Evolutionary conservation across 495 filamentous ascomycete genomes (phyloP).

Genomic region (Penicillium coffeae): DNA sequence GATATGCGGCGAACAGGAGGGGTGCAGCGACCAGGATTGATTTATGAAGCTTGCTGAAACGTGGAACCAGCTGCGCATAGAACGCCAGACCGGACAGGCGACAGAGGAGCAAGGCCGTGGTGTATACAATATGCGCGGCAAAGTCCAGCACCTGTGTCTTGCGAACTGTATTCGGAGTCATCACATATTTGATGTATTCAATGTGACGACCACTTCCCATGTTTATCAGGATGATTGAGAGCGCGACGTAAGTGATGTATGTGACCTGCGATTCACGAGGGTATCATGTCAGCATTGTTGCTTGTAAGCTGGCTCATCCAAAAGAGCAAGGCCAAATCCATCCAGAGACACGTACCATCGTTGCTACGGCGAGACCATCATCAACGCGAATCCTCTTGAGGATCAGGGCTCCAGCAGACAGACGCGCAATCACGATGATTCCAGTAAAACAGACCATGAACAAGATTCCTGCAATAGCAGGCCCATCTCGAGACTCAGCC

Average conservation of each 20-base stretch:
- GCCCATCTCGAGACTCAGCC: constrained; percentile 33
- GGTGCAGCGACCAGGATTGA: constrained; percentile 30
- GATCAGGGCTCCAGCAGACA: constrained; percentile 32
- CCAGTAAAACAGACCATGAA: constrained; percentile 33
- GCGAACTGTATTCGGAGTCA: constrained; percentile 29
- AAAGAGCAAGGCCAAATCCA: background rate
- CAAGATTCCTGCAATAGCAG: constrained; percentile 38
- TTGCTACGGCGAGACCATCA: constrained; percentile 33
- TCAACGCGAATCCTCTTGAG: constrained; percentile 33
- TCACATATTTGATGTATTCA: constrained; percentile 45
- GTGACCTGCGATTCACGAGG: constrained; percentile 12
- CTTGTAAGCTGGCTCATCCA: background rate
- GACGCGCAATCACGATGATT: constrained; percentile 25
- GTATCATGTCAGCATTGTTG: background rate
- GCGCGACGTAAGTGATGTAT: constrained; percentile 34
- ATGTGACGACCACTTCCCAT: constrained; percentile 46
- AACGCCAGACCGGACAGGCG: constrained; percentile 48
- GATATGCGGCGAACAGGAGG: constrained; percentile 33
- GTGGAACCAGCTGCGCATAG: constrained; percentile 38
- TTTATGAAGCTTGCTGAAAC: constrained; percentile 27
- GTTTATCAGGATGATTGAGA: constrained; percentile 39
- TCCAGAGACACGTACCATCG: constrained; percentile 28
- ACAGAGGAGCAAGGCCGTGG: constrained; percentile 41
- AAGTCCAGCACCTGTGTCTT: constrained; percentile 42
- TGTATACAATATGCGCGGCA: constrained; percentile 45